Percentiles rank a stretch among this genome's conserved stretches.
Evolutionary conservation across 225 moss, liverwort and hornwort genomes (phyloP).

Genomic region (Pleurozium schreberi): DNA sequence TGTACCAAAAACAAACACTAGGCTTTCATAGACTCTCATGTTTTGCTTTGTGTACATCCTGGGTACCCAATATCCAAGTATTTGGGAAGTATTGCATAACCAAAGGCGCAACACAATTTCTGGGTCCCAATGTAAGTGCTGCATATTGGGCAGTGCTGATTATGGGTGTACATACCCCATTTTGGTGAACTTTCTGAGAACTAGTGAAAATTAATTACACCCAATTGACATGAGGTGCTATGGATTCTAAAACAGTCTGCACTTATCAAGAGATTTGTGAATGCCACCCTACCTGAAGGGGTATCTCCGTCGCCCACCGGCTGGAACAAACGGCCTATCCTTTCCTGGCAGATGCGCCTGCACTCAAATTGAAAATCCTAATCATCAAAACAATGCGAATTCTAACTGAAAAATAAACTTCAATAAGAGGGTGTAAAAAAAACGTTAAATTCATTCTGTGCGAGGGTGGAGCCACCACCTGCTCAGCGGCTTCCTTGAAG

Average conservation of each 20-base stretch:
- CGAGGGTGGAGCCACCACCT: conserved; percentile 17
- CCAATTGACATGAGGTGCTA: background rate
- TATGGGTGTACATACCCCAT: too few relatives aligned
- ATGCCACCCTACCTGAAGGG: conserved; percentile 50
- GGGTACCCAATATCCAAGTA: too few relatives aligned
- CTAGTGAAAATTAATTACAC: background rate
- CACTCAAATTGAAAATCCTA: background rate
- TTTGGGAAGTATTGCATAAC: too few relatives aligned
- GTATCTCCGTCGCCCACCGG: conserved; percentile 57
- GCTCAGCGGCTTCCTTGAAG: conserved; percentile 82
- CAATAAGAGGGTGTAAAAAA: background rate
- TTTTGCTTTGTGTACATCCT: background rate
- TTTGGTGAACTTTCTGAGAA: background rate
- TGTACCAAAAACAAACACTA: too few relatives aligned
- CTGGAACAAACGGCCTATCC: conserved; percentile 56
- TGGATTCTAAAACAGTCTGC: background rate
- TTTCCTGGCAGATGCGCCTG: conserved; percentile 70
- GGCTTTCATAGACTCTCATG: background rate
- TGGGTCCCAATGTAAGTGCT: background rate
- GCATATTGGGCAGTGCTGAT: background rate
- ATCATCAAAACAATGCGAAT: background rate
- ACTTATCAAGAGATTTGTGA: background rate
- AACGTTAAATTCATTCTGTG: too few relatives aligned
- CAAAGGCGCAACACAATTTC: background rate
- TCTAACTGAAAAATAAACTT: background rate